Conservation (phyloP, 1,284 basidiomycete species). For the Ceratobasidium sp. region DNA sequence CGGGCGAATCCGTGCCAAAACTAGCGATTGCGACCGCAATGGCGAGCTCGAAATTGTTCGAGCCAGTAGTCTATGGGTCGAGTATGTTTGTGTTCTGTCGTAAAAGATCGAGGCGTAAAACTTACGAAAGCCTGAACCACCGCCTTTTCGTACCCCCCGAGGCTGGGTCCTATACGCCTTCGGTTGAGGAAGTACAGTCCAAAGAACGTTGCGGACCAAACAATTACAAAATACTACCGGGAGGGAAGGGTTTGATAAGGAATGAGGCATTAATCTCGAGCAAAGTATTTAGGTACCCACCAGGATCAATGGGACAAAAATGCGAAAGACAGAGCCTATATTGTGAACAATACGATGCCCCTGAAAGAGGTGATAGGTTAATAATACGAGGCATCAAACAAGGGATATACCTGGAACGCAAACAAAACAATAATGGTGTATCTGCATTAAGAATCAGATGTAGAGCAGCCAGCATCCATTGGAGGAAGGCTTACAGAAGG, state of each 20-base stretch:
- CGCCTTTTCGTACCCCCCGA: conserved; percentile 73
- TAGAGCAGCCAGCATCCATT: not conserved
- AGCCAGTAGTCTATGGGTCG: conserved; percentile 58
- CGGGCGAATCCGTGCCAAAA: conserved; percentile 77
- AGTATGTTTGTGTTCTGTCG: conserved; percentile 51
- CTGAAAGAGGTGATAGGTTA: conserved; percentile 14
- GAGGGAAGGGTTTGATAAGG: not conserved
- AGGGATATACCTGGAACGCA: conserved; percentile 66
- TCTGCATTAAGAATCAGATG: conserved; percentile 46
- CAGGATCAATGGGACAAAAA: conserved; percentile 80
- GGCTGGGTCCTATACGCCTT: conserved; percentile 47
- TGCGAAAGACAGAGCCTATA: conserved; percentile 77
- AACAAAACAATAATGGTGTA: conserved; percentile 82
- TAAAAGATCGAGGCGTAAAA: conserved; percentile 58
- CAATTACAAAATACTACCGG: conserved; percentile 73
- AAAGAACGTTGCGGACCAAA: conserved; percentile 76
- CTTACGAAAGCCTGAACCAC: conserved; percentile 69
- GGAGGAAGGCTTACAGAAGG: conserved; percentile 61
- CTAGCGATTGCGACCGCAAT: conserved; percentile 85
- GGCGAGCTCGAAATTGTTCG: conserved; percentile 74
- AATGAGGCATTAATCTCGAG: not conserved
- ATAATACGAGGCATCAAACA: not conserved
- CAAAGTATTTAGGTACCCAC: not conserved
- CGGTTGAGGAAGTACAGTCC: conserved; percentile 64
- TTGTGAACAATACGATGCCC: conserved; percentile 69